Evolutionary conservation across 768 basidiomycete genomes (phyloP).

Genomic region (Pulveroboletus ravenelii): DNA sequence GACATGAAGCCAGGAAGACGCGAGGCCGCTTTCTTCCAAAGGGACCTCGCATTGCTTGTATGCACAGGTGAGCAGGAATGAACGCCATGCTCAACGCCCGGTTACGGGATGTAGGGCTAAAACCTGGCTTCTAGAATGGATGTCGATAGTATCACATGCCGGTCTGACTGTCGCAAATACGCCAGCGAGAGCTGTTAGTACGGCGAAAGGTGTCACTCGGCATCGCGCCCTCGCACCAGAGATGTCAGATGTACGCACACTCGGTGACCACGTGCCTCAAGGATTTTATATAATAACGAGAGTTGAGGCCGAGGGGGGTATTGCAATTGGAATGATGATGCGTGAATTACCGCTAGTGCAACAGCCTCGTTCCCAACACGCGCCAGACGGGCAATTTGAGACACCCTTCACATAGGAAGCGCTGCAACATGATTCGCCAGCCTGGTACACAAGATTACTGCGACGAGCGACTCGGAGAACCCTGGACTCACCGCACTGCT

Average conservation of each 20-base stretch:
- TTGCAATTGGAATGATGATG: conserved; percentile 22
- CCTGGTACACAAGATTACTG: not conserved
- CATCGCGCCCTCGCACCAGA: conserved; percentile 3
- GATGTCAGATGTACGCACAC: conserved; percentile 8
- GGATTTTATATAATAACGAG: conserved; percentile 13
- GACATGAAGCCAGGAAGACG: conserved; percentile 27
- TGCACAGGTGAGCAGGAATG: conserved; percentile 30
- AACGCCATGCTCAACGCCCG: conserved; percentile 19
- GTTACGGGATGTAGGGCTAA: conserved; percentile 12
- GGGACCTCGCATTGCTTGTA: conserved; percentile 23
- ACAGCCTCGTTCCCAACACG: conserved; percentile 29
- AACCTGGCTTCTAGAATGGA: conserved; percentile 16
- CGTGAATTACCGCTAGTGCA: conserved; percentile 18
- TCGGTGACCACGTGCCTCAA: conserved; percentile 16
- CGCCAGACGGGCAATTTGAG: conserved; percentile 14
- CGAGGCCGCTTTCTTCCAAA: conserved; percentile 30
- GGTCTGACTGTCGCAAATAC: conserved; percentile 6
- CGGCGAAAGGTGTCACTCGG: not conserved
- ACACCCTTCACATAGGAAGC: conserved; percentile 13
- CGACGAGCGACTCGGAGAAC: not conserved
- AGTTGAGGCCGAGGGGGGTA: conserved; percentile 22
- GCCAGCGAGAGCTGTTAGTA: conserved; percentile 1
- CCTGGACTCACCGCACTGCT: conserved; percentile 1
- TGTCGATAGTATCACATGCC: not conserved
- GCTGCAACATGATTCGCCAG: not conserved